Conservation (phyloP, 2,329 filamentous ascomycete species). For the Phyllosticta paracitricarpa region DNA sequence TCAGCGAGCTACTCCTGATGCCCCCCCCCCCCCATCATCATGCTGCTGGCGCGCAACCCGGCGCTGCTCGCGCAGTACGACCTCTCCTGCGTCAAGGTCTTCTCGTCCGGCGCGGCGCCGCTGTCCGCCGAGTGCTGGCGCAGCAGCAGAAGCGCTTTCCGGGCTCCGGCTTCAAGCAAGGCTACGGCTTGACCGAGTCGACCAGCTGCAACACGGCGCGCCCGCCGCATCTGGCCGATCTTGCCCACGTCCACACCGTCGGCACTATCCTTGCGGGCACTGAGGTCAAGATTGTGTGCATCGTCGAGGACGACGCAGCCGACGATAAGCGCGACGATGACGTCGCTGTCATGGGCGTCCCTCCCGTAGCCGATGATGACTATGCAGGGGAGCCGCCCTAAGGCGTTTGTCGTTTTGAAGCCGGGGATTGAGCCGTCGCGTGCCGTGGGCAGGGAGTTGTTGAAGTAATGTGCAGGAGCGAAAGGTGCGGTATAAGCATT, state of each 20-base stretch:
- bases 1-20: slow-evolving; percentile 48
- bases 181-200: slow-evolving; percentile 60
- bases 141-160: slow-evolving; percentile 48
- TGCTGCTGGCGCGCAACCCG: slow-evolving; percentile 49
- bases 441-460: slow-evolving; percentile 30
- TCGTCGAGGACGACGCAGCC: slow-evolving; percentile 37
- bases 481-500: slow-evolving; percentile 38
- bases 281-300: slow-evolving; percentile 42
- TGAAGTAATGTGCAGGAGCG: slow-evolving; percentile 32
- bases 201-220: slow-evolving; percentile 55
- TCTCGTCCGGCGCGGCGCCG: slow-evolving; percentile 53
- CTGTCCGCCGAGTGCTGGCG: slow-evolving; percentile 46
- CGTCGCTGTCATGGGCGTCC: slow-evolving; percentile 44
- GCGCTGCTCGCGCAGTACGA: slow-evolving; percentile 44
- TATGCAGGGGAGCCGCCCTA: slow-evolving; percentile 38
- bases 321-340: slow-evolving; percentile 33
- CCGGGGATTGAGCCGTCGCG: slow-evolving; percentile 21
- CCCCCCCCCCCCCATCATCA: slow-evolving; percentile 52
- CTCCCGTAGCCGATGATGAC: slow-evolving; percentile 31
- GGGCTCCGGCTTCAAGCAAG: slow-evolving; percentile 52
- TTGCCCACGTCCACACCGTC: slow-evolving; percentile 47
- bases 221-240: slow-evolving; percentile 45
- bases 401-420: slow-evolving; percentile 36
- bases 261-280: slow-evolving; percentile 50
- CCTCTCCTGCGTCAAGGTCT: slow-evolving; percentile 44